phyloP scores from a whole-genome alignment of 176 grass and related monocot species.

The Oryza meyeriana region DNA sequence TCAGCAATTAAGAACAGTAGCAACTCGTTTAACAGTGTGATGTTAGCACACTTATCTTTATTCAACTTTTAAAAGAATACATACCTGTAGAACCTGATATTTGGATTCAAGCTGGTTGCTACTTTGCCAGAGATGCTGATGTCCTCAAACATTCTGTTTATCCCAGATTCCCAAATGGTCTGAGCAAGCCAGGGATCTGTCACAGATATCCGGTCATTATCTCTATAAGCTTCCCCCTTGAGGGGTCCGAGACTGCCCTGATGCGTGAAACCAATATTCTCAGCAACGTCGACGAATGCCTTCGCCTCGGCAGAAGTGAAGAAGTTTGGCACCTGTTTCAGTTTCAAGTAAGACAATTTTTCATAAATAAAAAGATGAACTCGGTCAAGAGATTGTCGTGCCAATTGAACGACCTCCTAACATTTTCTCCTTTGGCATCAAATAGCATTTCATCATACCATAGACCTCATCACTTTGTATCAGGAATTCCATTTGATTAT shows the following conservation, averaged over 20 bases:
- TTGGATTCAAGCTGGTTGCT: constrained; percentile 71
- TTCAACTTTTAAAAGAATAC: background rate
- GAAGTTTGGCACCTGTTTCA: constrained; percentile 65
- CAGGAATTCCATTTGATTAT: background rate
- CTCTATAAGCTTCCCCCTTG: constrained; percentile 84
- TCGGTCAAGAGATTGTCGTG: background rate
- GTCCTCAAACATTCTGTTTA: constrained; percentile 68
- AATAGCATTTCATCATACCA: background rate
- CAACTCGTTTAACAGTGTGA: background rate
- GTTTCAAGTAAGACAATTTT: background rate
- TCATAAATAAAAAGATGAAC: background rate
- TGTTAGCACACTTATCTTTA: background rate
- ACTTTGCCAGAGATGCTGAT: constrained; percentile 62
- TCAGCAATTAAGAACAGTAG: background rate
- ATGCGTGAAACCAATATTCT: constrained; percentile 70
- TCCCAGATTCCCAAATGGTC: constrained; percentile 81
- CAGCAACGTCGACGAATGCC: constrained; percentile 60
- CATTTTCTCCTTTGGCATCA: background rate
- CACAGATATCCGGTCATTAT: constrained; percentile 86
- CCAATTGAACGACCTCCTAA: background rate
- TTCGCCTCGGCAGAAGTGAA: constrained; percentile 69
- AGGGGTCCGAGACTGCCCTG: constrained; percentile 86
- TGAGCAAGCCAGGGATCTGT: constrained; percentile 71
- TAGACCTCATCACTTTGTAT: background rate
- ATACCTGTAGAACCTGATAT: constrained; percentile 96